Base-by-base conservation (phyloP, 2,329 filamentous ascomycete species). In the Emergomyces orientalis region DNA sequence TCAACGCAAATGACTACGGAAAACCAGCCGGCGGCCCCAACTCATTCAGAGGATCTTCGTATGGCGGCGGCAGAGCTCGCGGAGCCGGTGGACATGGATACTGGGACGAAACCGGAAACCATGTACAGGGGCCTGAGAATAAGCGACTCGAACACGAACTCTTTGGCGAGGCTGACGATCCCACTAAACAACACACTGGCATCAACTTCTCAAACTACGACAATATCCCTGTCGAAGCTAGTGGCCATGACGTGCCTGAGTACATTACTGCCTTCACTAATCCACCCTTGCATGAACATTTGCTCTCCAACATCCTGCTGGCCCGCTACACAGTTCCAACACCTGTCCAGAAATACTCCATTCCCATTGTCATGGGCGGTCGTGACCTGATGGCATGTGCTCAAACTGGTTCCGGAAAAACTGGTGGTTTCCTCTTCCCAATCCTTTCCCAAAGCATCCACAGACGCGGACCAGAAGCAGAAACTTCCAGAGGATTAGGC, bases 191-290 rank as follows among this genome's bases (percentile, higher is more conserved):
- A 77, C 90, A 95, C 73, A 97, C 91, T 41, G 94, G 94, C 79
- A 97, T 99, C 88, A 99, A 99, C 85, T 99, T 99, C 76, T 88
- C 96, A 82, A 99, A 99, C 84, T 99, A 99, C 80, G 94, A 99
- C 74, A 94, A 99, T 78, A 99, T 99, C 69, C 94, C 94, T 62
- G 94, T 99, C 68, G 94, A 97, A 80, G 94, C 94, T 67, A 97
- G 93, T 65, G 94, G 94, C 65, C 88, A 91, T 61, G 86, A 96
- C 73, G 91, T 97, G 61, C 94, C 94, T 55, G 94, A 97, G 74
- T 89, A 93, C 49, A 90, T 97, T 69, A 87, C 87, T 68, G 84
- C 86, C 65, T 99, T 99, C 84, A 91, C 86, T 74, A 96, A 94
- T 79, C 94, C 94, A 69, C 94, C 94, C 72, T 84, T 99, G 69